Percentiles rank a stretch among this genome's conserved stretches.
Evolutionary conservation across 108 stramenopile species (phyloP).

Genomic region (Halocafeteria seosinensis): DNA sequence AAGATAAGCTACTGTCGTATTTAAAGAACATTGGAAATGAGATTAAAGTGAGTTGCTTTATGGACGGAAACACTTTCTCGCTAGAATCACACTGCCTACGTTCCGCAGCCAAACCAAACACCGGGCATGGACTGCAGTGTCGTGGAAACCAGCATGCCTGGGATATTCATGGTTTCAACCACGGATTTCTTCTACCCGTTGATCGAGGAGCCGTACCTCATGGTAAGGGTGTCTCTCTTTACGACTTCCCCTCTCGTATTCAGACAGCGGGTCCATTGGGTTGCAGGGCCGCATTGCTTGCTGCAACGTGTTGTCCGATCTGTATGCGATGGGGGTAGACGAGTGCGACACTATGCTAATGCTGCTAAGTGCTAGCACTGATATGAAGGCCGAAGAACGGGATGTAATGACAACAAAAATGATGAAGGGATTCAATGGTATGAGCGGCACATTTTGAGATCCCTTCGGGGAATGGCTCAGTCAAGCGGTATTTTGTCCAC

Average conservation of each 20-base stretch:
- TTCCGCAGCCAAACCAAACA: slow-evolving; percentile 8
- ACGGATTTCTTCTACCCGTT: slow-evolving; percentile 58
- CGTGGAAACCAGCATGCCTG: neutral
- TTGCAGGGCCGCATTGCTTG: slow-evolving; percentile 61
- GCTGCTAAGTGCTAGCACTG: slow-evolving; percentile 53
- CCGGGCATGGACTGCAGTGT: neutral
- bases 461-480: too few species aligned
- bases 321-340: slow-evolving; percentile 59
- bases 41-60: neutral
- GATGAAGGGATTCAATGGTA: slow-evolving; percentile 58
- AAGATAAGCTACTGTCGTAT: slow-evolving; percentile 53
- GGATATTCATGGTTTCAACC: neutral
- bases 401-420: slow-evolving; percentile 56
- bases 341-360: slow-evolving; percentile 58
- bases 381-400: slow-evolving; percentile 47
- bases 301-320: slow-evolving; percentile 61
- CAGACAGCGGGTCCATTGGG: too few species aligned
- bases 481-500: too few species aligned
- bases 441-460: too few species aligned
- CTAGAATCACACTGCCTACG: slow-evolving; percentile 41
- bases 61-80: slow-evolving; percentile 43
- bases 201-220: slow-evolving; percentile 57
- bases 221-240: too few species aligned
- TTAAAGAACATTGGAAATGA: slow-evolving; percentile 8
- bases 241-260: too few species aligned